Evolutionary conservation across 2,329 filamentous ascomycete species (phyloP), one percentile per base, ranked within the genome.

Genomic region (Phaeosphaeriaceae sp.): DNA sequence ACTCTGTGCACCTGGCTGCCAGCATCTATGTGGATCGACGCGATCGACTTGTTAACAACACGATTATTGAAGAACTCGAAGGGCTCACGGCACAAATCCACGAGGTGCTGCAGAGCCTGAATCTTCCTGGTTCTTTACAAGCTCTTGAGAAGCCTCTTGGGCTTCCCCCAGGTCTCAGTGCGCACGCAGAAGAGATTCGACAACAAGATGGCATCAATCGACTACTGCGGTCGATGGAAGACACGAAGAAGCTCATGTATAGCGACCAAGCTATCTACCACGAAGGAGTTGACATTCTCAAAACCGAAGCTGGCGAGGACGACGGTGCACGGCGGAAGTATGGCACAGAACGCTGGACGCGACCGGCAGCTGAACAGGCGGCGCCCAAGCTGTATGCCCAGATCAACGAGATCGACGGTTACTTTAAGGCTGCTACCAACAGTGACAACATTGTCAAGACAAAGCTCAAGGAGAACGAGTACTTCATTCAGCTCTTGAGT

Each of bases 121-220:
- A 96, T 57, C 85, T 99, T 0, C 95, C 95, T 0, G 95, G 95
- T 0, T 96, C 94, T 1, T 80, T 99, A 3, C 95, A 99, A 75
- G 95, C 95, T 0, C 83, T 98, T 1, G 95, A 99, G 74, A 98
- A 97, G 74, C 95, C 95, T 0, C 83, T 99, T 0, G 95, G 95
- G 0, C 79, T 99, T 3, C 95, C 95, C 0, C 91, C 92, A 0
- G 91, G 88, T 17, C 80, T 99, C 1, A 86, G 93, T 2, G 91
- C 95, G 21, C 95, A 97, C 68, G 94, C 94, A 0, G 94, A 98
- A 73, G 95, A 98, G 72, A 90, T 99, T 49, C 86, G 93, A 20
- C 94, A 98, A 74, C 91, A 93, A 55, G 93, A 97, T 70, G 94
- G 92, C 0, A 82, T 97, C 31, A 88, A 90, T 55, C 84, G 91